Evolutionary conservation across 129 eudicot species (phyloP).

Genomic region (Scalesia atractyloides): DNA sequence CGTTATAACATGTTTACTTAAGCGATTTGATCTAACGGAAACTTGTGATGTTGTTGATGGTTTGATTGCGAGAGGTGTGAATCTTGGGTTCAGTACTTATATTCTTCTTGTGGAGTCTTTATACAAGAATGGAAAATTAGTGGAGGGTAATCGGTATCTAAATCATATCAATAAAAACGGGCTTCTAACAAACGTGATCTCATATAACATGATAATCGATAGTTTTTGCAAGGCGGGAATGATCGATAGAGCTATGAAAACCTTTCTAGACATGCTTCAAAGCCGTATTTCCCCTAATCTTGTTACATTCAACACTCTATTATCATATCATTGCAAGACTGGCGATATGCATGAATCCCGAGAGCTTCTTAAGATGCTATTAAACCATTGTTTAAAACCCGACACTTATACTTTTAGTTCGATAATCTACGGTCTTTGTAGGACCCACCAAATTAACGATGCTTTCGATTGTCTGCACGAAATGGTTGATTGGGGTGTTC

Average conservation of each 20-base stretch:
- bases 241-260: constrained; percentile 60
- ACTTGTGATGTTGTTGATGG: constrained; percentile 61
- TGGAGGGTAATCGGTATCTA: constrained; percentile 57
- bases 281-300: constrained; percentile 62
- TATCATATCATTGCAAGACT: constrained; percentile 65
- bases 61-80: constrained; percentile 45
- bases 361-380: constrained; percentile 68
- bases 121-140: constrained; percentile 42
- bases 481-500: constrained; percentile 80
- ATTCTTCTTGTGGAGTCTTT: constrained; percentile 64
- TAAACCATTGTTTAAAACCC: constrained; percentile 60
- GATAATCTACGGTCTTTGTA: constrained; percentile 76
- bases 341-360: constrained; percentile 52
- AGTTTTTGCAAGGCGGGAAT: constrained; percentile 68
- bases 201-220: constrained; percentile 81
- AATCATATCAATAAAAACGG: constrained; percentile 48
- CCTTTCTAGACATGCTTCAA: constrained; percentile 59
- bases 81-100: constrained; percentile 57
- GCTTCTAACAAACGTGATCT: constrained; percentile 50
- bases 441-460: constrained; percentile 65
- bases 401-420: constrained; percentile 77
- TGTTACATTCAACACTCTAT: constrained; percentile 77
- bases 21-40: constrained; percentile 61
- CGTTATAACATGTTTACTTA: constrained; percentile 65
- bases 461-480: constrained; percentile 80